Conservation (phyloP, 2,329 filamentous ascomycete species). For the Paraphoma chrysanthemicola region DNA sequence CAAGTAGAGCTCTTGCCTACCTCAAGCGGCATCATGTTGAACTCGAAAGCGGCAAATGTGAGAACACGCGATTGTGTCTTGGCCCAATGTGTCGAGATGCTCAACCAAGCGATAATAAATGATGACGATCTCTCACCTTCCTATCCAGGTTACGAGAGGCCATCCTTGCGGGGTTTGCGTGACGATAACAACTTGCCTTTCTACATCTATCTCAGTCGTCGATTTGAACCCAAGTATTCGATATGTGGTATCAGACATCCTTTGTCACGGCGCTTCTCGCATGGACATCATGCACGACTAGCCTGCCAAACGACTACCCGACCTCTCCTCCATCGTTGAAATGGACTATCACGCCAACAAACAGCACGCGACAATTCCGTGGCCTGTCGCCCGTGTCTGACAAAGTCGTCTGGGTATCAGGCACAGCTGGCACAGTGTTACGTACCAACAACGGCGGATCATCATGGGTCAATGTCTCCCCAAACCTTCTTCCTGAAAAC, state of each 20-base stretch:
- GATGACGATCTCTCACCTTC: slow-evolving; percentile 3
- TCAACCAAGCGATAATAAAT: background rate
- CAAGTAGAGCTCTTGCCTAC: no score
- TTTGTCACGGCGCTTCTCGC: background rate
- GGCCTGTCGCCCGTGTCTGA: slow-evolving; percentile 31
- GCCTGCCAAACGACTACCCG: background rate
- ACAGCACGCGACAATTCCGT: slow-evolving; percentile 34
- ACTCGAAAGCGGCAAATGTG: no score
- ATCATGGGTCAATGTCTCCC: slow-evolving; percentile 36
- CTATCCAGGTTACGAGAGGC: background rate
- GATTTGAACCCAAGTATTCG: background rate
- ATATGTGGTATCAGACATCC: background rate
- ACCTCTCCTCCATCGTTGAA: background rate
- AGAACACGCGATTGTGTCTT: background rate
- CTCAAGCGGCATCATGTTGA: no score
- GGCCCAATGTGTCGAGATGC: background rate
- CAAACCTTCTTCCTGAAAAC: slow-evolving; percentile 25
- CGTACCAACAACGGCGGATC: slow-evolving; percentile 29
- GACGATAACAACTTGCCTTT: background rate
- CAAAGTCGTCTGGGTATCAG: slow-evolving; percentile 30
- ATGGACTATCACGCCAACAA: slow-evolving; percentile 32
- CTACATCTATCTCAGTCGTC: no score
- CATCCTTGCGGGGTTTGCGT: background rate
- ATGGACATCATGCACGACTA: background rate
- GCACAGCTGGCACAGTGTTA: slow-evolving; percentile 35